phyloP scores from a whole-genome alignment of 805 yeast genomes.

The Hagleromyces aurorensis region DNA sequence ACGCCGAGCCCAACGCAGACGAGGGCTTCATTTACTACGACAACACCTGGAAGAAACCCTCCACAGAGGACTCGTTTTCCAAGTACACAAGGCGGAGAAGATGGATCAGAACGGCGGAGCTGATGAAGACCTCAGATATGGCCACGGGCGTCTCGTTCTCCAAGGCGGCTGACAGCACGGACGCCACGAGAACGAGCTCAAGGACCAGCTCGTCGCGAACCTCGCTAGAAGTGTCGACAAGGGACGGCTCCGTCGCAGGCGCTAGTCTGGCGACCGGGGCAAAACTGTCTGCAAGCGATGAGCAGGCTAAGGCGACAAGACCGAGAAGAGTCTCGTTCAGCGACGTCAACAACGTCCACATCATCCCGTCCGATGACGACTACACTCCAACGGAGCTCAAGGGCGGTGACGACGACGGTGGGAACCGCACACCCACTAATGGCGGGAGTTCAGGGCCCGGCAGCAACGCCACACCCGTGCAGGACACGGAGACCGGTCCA shows the following conservation, averaged over 20 bases:
- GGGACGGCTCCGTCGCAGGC: slow-evolving; percentile 4
- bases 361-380: slow-evolving; percentile 17
- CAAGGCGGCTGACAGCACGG: slow-evolving; percentile 6
- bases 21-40: slow-evolving; percentile 88
- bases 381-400: slow-evolving; percentile 2
- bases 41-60: slow-evolving; percentile 89
- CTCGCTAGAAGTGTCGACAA: no score
- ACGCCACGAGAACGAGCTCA: slow-evolving; percentile 1
- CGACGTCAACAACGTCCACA: slow-evolving; percentile 22
- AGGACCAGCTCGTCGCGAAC: slow-evolving; percentile 4
- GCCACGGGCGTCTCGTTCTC: no score
- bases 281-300: slow-evolving; percentile 3
- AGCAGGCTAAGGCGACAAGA: slow-evolving; percentile 3
- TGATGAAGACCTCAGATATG: slow-evolving; percentile 35
- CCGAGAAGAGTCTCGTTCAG: slow-evolving; percentile 30
- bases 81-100: slow-evolving; percentile 91
- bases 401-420: neutral
- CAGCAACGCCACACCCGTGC: no score
- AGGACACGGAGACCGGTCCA: no score
- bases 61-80: slow-evolving; percentile 79
- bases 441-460: no score
- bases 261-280: no score
- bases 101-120: slow-evolving; percentile 93
- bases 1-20: slow-evolving; percentile 63
- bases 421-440: neutral